A percentile compares a stretch with the other conserved stretches of the same genome.
Conservation (phyloP, 495 filamentous ascomycete genomes). For the Xylaria bambusicola region DNA sequence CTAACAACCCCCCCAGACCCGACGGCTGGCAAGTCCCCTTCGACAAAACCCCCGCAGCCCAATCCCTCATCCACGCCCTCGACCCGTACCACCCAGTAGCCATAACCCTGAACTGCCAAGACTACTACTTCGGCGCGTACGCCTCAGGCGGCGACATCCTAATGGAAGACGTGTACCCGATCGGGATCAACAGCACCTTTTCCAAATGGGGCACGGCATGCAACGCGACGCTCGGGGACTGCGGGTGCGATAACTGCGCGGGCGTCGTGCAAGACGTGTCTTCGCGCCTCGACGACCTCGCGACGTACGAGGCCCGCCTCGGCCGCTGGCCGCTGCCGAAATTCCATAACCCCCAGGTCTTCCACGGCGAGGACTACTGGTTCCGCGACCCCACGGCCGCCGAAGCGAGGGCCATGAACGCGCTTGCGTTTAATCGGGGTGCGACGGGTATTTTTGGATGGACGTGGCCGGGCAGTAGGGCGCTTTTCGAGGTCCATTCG, state of each 20-base stretch:
- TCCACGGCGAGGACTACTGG: conserved; percentile 66
- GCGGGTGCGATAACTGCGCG: conserved; percentile 70
- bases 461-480: conserved; percentile 52
- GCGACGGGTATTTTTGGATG: conserved; percentile 56
- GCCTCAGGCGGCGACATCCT: conserved; percentile 63
- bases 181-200: conserved; percentile 57
- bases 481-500: conserved; percentile 47
- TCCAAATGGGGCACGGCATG: conserved; percentile 58
- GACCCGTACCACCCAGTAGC: conserved; percentile 73
- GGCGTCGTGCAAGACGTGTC: conserved; percentile 59
- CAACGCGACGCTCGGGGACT: conserved; percentile 69
- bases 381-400: conserved; percentile 52
- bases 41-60: conserved; percentile 38
- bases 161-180: conserved; percentile 67
- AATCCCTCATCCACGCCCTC: conserved; percentile 50
- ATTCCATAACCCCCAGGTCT: conserved; percentile 65
- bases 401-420: conserved; percentile 62
- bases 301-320: conserved; percentile 46
- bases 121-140: conserved; percentile 69
- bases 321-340: conserved; percentile 54
- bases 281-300: conserved; percentile 52
- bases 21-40: conserved; percentile 66
- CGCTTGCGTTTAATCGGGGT: conserved; percentile 63
- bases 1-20: conserved; percentile 44
- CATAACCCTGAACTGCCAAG: conserved; percentile 67